Base-by-base conservation (phyloP, 371 early-diverging fungal genomes). In the Globomyces sp. region DNA sequence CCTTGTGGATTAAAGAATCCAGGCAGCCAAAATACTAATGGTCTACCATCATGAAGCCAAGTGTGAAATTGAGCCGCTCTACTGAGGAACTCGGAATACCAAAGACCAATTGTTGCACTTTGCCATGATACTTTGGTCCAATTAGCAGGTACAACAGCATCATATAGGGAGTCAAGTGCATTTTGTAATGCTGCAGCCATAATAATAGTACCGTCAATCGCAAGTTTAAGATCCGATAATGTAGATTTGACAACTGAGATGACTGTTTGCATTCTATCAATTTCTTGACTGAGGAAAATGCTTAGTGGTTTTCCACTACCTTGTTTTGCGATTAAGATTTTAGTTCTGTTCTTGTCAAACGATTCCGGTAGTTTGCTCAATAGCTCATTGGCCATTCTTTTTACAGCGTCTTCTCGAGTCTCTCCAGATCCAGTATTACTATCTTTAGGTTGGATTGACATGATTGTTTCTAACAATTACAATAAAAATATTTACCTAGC, bases 401-500 rank as follows among this genome's bases (percentile, higher is more conserved):
- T 83, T 44, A 86, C 86, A 10, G 73, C 76, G 24, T 86, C 86
- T 76, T 86, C 86, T 24, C 84, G 70, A 11, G 85, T 85, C 67
- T 86, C 83, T 36, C 84, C 83, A 2, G 69, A n/a, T 0, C 84
- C 85, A 2, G 73, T 61, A 65, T 70, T 72, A 64, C 76, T 77
- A 69, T 86, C 86, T 70, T 86, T 84, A n/a, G 86, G 86, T 69
- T 84, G 86, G 53, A 86, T 86, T 3, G 84, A 82, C 84, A 85
- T 76, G 69, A 85, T 77, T 6, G 83, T 83, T 48, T 84, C 84
- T 79, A 61, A 64, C 36, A 42, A 24, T 24, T 24, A 24, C 24
- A 24, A 10, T 5, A 57, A 10, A 37, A 5, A 39, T 13, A 13
- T 58, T 59, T 77, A 80, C 74, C 82, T 1, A 85, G 77, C 82